Evolutionary conservation across 2,329 filamentous ascomycete genomes (phyloP), one percentile per base, ranked within the genome.

Genomic region (Penicillium expansum): DNA sequence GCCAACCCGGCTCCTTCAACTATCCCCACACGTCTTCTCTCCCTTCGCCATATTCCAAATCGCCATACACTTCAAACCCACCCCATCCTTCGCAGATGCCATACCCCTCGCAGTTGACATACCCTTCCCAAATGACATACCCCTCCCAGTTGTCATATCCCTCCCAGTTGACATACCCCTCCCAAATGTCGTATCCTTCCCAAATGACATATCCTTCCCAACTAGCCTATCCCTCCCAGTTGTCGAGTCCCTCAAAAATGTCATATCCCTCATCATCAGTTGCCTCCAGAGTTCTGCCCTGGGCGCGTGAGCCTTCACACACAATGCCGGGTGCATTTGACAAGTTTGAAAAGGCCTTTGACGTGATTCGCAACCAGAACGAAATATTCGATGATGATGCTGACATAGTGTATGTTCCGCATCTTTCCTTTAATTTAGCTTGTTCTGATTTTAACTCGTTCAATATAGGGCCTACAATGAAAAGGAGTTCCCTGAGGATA

Each of bases 401-500:
- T 11, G 49, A 57, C 14, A 37, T 57, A 22, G 52, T 14, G 55
- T 48, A 53, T 20, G 48, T 47, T 37, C 30, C 35, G 8, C 11
- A n/a, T 42, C 20, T 13, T 37, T 22, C 29, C 20, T 27, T 22
- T n/a, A n/a, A 45, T n/a, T 2, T n/a, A 27, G 16, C 4, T 18
- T 14, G 13, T 6, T 18, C 18, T 6, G 35, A 33, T 44, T 41
- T 55, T 59, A 35, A 61, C 50, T 2, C 14, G 61, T 45, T 42
- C 57, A 66, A 37, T 39, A 44, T 37, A 67, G 69, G 41, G 60
- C 57, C 3, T 62, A 67, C 47, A 64, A 64, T 30, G 62, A 60
- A 43, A 76, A 74, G 29, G 79, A 83, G 55, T 83, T 81, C 3
- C 74, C 82, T n/a, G 81, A 88, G 57, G 88, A 92, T 65, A 83